Evolutionary conservation across 1,139 yeast species (phyloP).

Genomic region (Suhomyces yuchorum): DNA sequence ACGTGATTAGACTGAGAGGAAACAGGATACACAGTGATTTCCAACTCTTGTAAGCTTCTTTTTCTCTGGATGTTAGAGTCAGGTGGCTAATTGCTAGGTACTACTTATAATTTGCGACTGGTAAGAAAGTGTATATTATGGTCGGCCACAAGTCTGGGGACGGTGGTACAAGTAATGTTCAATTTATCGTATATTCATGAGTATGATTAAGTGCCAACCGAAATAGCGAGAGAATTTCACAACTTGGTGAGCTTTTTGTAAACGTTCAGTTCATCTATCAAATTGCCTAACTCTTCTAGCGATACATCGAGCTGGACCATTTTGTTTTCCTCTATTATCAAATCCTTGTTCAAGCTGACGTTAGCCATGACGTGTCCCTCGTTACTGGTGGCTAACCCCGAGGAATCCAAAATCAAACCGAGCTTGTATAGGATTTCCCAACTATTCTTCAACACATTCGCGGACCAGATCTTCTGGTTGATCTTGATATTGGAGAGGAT

Average conservation of each 20-base stretch:
- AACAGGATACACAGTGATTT: too few species aligned
- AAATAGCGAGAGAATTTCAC: conserved; percentile 10
- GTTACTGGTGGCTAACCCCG: conserved; percentile 33
- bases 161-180: too few species aligned
- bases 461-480: conserved; percentile 51
- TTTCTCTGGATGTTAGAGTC: too few species aligned
- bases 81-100: too few species aligned
- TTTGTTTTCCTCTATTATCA: conserved; percentile 45
- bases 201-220: not conserved
- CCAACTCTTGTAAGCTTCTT: too few species aligned
- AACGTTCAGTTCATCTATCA: conserved; percentile 33
- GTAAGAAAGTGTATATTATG: too few species aligned
- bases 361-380: conserved; percentile 38
- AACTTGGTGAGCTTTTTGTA: conserved; percentile 38
- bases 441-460: conserved; percentile 49
- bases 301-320: conserved; percentile 52
- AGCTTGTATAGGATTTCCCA: conserved; percentile 53
- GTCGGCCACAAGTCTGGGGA: too few species aligned
- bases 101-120: too few species aligned
- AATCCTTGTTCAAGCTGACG: conserved; percentile 32
- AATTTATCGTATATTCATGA: not conserved
- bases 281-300: conserved; percentile 42
- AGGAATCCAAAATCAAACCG: conserved; percentile 40
- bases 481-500: conserved; percentile 38
- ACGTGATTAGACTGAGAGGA: too few species aligned